Conservation (phyloP, 2,329 filamentous ascomycete species). For the Falciphora oryzae region DNA sequence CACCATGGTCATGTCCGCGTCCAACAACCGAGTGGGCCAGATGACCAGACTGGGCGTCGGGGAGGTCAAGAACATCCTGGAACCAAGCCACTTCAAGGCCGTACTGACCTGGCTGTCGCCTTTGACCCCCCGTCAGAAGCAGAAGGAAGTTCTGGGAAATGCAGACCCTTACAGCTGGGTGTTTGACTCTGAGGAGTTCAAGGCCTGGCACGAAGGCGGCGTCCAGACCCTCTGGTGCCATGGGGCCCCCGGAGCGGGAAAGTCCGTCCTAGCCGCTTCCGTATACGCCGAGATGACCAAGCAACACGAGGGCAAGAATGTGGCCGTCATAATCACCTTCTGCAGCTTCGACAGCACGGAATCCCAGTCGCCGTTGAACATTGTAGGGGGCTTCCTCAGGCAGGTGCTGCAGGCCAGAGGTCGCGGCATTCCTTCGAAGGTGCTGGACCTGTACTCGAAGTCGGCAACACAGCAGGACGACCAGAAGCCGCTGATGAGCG, state of each 20-base stretch:
- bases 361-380: not conserved
- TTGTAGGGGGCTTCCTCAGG: not conserved
- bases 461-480: not conserved
- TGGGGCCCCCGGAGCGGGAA: not conserved
- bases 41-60: not conserved
- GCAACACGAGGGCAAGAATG: not conserved
- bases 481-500: not conserved
- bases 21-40: not conserved
- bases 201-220: not conserved
- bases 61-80: not conserved
- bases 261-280: not conserved
- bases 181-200: not conserved
- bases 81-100: not conserved
- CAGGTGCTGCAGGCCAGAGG: not conserved
- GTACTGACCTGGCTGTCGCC: conserved; percentile 2
- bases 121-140: not conserved
- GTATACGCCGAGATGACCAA: not conserved
- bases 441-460: not conserved
- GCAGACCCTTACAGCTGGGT: not conserved
- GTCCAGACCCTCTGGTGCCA: not conserved
- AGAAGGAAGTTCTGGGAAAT: not conserved
- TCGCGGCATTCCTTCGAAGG: not conserved
- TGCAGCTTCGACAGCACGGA: conserved; percentile 2
- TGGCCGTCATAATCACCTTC: not conserved
- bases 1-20: not conserved